Conservation (phyloP, 441 rosid species). For the Rhodomyrtus psidioides region DNA sequence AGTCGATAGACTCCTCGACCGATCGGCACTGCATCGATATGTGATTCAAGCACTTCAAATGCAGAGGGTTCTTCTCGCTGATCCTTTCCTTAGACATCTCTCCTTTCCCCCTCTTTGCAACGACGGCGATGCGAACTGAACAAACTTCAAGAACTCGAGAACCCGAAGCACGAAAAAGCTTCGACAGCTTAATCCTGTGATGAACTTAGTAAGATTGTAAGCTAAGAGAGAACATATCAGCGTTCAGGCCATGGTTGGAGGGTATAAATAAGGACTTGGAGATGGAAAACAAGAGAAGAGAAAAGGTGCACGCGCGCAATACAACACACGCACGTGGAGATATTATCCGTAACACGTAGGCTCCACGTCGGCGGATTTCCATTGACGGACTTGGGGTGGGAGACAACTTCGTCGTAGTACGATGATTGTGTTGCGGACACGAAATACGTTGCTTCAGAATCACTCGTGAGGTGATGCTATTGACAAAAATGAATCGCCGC, state of each 20-base stretch:
- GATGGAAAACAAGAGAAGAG: not conserved
- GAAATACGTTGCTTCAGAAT: not conserved
- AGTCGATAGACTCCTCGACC: not conserved
- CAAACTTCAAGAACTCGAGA: not conserved
- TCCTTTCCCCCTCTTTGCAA: not conserved
- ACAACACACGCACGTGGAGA: not conserved
- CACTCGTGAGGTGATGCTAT: not conserved
- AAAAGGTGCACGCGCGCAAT: not conserved
- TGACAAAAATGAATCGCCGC: not conserved
- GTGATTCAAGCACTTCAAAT: not conserved
- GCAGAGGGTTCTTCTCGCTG: not conserved
- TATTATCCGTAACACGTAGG: not conserved
- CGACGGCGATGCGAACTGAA: not conserved
- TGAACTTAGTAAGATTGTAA: not conserved
- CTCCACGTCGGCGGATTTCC: not conserved
- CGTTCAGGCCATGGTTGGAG: not conserved
- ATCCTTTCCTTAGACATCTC: not conserved
- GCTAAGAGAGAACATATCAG: not conserved
- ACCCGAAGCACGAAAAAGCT: not conserved
- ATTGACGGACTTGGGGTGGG: not conserved
- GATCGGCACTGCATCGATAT: conserved; percentile 2
- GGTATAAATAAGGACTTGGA: not conserved
- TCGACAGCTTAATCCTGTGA: not conserved
- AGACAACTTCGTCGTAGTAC: not conserved
- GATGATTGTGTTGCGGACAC: not conserved